Evolutionary conservation across 2,329 filamentous ascomycete genomes (phyloP), one percentile per base, ranked within the genome.

Genomic region (Zasmidium angulare): DNA sequence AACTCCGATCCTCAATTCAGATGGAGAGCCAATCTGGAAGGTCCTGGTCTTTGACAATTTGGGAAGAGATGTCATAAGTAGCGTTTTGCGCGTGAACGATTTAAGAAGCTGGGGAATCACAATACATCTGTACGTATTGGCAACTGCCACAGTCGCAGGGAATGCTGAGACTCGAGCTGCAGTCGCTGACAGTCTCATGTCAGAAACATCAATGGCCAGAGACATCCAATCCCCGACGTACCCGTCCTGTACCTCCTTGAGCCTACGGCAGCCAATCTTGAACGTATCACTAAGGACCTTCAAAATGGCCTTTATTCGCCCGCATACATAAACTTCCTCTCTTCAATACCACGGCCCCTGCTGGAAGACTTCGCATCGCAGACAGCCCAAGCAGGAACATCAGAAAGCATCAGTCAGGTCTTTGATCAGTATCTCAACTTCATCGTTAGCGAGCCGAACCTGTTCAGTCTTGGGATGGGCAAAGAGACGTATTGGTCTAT

Each of bases 381-480:
- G 73, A 96, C 93, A 11, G 93, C 91, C 4, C 80, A 89, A 26
- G 87, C 91, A 12, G 90, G 88, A 23, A 96, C 92, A 0, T 87
- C 93, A 3, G 93, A 98, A 68, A 87, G 90, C 69, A 93, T 99
- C 63, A 88, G 93, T 1, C 93, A 97, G 71, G 85, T 99, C 6
- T 99, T 88, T 69, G 95, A 99, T 73, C 95, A 99, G 74, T 98
- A 98, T 72, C 82, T 99, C 55, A 98, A 99, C 76, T 99, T 98
- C 71, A 90, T 98, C 63, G 93, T 98, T 46, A 90, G 90, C 31
- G 95, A 99, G 74, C 93, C 93, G 3, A 93, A 98, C 73, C 81
- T 99, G 3, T 99, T 99, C 78, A 96, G 90, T 71, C 79, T 99
- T 62, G 93, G 93, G 10, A 90, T 98, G 84, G 89, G 92, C 65